A percentile compares a stretch with the other conserved stretches of the same genome.
These are phyloP conservation scores for Didymosphaeria variabile DNA, from an alignment of 2,329 filamentous ascomycete genomes.

Conservation along the genomic window DNA sequence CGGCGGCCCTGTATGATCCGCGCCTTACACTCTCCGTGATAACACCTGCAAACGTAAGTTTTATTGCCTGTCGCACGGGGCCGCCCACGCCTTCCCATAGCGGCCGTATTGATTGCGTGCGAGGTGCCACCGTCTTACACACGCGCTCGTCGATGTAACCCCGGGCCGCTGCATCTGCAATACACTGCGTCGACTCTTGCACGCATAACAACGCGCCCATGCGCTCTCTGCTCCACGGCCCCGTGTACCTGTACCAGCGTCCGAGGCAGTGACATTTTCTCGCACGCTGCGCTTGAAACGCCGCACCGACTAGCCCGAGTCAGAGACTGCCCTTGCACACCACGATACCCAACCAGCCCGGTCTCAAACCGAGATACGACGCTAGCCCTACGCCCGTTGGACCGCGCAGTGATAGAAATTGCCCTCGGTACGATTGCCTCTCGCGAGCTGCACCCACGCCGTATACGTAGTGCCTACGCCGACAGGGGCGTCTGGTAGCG, in stretches of 20 bases:
- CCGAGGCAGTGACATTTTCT: neutral
- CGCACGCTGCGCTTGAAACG: conserved; percentile 6
- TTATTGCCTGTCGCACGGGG: conserved; percentile 2
- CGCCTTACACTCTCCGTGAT: conserved; percentile 6
- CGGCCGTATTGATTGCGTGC: conserved; percentile 8
- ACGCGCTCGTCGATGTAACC: neutral
- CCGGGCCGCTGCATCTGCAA: neutral
- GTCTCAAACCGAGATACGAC: neutral
- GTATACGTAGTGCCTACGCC: conserved; percentile 6
- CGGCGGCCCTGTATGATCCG: neutral
- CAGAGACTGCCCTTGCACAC: neutral
- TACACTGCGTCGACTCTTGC: neutral
- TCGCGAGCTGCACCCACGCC: neutral
- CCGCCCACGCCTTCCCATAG: conserved; percentile 2
- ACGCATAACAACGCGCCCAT: neutral
- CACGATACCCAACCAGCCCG: neutral
- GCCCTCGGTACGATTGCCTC: conserved; percentile 9
- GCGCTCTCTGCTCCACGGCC: neutral
- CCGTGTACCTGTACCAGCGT: neutral
- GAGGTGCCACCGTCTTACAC: conserved; percentile 12
- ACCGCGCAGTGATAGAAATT: neutral
- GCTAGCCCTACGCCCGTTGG: neutral
- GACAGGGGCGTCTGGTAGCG: conserved; percentile 11
- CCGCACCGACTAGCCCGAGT: conserved; percentile 8
- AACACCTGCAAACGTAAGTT: neutral